Conservation (phyloP, 73 alveolate genomes). For the Paramecium sexaurelia region DNA sequence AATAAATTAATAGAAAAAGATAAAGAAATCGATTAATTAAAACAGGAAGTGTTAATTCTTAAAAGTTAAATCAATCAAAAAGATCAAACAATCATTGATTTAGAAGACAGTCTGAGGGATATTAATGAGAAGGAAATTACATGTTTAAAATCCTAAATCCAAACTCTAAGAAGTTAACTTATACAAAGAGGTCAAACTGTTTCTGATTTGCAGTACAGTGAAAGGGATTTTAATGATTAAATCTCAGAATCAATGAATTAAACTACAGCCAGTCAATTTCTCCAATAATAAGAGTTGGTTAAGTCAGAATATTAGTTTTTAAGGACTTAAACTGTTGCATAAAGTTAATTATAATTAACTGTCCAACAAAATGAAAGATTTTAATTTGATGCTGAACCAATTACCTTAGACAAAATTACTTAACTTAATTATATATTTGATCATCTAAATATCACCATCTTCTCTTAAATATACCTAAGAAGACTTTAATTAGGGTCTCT, state of each 20-base stretch:
- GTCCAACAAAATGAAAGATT: background rate
- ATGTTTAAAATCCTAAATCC: no score
- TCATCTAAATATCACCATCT: background rate
- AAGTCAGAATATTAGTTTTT: background rate
- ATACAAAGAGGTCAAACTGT: no score
- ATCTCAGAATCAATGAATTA: background rate
- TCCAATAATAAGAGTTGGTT: background rate
- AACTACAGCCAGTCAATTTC: background rate
- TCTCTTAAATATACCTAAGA: background rate
- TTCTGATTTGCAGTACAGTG: no score
- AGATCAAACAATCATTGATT: background rate
- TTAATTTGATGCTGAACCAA: background rate
- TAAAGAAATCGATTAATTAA: background rate
- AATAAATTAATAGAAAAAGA: background rate
- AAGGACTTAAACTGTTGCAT: background rate
- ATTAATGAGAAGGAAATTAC: background rate
- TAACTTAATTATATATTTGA: constrained; percentile 3
- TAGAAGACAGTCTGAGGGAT: background rate
- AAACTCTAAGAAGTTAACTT: no score
- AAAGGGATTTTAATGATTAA: no score
- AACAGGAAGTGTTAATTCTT: background rate
- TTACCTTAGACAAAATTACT: background rate
- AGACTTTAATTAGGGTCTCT: background rate
- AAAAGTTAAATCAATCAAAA: background rate
- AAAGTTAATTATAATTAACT: background rate